These are phyloP conservation scores for Penicillium egyptiacum DNA, from an alignment of 495 filamentous ascomycete genomes.

Conservation along the genomic window DNA sequence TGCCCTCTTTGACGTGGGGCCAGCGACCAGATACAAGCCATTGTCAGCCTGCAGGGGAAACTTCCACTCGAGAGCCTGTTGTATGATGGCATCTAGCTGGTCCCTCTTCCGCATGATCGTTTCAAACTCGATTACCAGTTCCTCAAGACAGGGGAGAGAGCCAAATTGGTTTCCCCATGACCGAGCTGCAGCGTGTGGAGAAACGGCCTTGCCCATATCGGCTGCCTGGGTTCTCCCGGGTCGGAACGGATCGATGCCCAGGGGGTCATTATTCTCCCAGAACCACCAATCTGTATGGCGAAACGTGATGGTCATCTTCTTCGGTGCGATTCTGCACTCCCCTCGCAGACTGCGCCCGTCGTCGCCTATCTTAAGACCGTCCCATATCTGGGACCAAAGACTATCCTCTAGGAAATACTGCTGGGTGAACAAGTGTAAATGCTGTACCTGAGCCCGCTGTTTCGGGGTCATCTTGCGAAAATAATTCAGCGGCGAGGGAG, in stretches of 20 bases:
- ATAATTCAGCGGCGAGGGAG: constrained; percentile 7
- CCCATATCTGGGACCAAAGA: constrained; percentile 7
- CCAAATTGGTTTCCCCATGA: constrained; percentile 5
- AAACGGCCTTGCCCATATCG: constrained; percentile 5
- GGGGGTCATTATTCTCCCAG: constrained; percentile 17
- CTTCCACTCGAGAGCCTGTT: constrained; percentile 14
- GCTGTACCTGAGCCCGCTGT: constrained; percentile 13
- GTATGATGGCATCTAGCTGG: constrained; percentile 15
- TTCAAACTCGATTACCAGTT: constrained; percentile 21
- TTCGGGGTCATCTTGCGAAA: constrained; percentile 18
- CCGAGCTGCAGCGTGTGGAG: background rate
- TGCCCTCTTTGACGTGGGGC: constrained; percentile 1
- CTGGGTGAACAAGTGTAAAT: constrained; percentile 17
- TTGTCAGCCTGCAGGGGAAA: constrained; percentile 13
- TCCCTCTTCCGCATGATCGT: constrained; percentile 18
- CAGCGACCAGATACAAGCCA: constrained; percentile 6
- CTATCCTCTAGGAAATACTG: constrained; percentile 16
- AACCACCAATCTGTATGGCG: constrained; percentile 21
- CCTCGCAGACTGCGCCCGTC: background rate
- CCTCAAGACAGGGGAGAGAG: constrained; percentile 8
- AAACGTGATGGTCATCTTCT: constrained; percentile 18
- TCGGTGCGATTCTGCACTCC: constrained; percentile 13
- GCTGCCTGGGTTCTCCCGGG: constrained; percentile 8
- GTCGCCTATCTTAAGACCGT: constrained; percentile 1
- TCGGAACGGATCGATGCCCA: constrained; percentile 20